Conservation (phyloP, 2,329 filamentous ascomycete species). For the Xylariaceae sp. region DNA sequence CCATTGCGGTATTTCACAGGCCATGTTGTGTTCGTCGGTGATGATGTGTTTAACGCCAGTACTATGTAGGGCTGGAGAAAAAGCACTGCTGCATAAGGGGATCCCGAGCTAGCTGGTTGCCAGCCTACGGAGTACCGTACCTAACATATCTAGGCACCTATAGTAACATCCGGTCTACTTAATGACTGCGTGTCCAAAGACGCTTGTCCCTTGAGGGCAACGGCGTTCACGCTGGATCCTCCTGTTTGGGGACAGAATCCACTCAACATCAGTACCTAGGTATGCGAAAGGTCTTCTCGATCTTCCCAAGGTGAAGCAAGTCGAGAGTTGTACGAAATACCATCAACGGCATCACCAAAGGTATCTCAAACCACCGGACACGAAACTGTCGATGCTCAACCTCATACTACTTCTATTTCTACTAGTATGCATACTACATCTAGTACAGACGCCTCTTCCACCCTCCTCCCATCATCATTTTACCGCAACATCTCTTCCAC, state of each 20-base stretch:
- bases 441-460: background rate
- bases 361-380: background rate
- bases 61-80: too few relatives aligned
- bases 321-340: background rate
- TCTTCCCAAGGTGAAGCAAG: too few relatives aligned
- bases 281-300: too few relatives aligned
- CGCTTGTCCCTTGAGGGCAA: background rate
- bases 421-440: background rate
- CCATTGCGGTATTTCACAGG: background rate
- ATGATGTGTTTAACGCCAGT: too few relatives aligned
- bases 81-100: too few relatives aligned
- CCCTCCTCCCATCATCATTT: background rate
- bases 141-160: background rate
- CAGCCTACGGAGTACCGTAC: background rate
- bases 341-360: too few relatives aligned
- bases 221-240: background rate
- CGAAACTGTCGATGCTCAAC: background rate
- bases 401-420: background rate
- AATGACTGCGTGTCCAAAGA: background rate
- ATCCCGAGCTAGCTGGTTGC: too few relatives aligned
- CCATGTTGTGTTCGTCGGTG: too few relatives aligned
- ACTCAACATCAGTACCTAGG: background rate
- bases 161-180: background rate
- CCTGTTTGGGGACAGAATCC: background rate
- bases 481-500: background rate